Base-by-base conservation (phyloP, 2,329 filamentous ascomycete genomes). In the Talaromyces sp. region DNA sequence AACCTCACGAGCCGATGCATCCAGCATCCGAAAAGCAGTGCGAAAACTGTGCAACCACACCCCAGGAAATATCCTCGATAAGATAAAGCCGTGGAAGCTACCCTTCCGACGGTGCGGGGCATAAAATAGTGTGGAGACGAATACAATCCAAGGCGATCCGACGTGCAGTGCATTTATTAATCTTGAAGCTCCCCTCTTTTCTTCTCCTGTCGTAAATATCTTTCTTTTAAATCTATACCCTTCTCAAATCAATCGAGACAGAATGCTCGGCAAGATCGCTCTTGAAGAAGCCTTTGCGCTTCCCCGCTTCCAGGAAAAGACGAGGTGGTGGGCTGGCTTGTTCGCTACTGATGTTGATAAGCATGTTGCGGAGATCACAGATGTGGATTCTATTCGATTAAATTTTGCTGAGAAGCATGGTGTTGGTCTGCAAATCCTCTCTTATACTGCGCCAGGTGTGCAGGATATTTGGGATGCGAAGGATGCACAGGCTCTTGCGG, bases 271-370 rank as follows among this genome's bases (percentile, higher is more conserved):
- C 54, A 86, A 87, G 57, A 77, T 86, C 52, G 80, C 81, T 11
- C 74, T 86, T 19, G 84, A 86, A 66, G 84, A 86, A 70, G 82
- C 83, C 13, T 86, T 85, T 57, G 80, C 80, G 55, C 75, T 86
- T 6, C 82, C 85, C 40, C 78, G 82, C 30, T 77, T 85, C 56
- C 75, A 79, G 41, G 81, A 86, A 57, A 81, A 80, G 67, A 83
- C 81, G 4, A 73, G 75, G 60, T 85, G 83, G 82, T 86, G 83
- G 83, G 85, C 84, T 1, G 70, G 74, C 4, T 68, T 86, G 19
- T 87, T 86, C 64, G 78, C 82, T 13, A 74, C 80, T n/a, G 79
- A 86, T 57, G 75, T 81, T 2, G 81, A 83, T 10, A 82, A 80
- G 66, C 83, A 86, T 55, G 76, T 78, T 49, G 73, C 69, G 22